phyloP scores from a whole-genome alignment of 257 asterid genomes.

The Petrea volubilis region DNA sequence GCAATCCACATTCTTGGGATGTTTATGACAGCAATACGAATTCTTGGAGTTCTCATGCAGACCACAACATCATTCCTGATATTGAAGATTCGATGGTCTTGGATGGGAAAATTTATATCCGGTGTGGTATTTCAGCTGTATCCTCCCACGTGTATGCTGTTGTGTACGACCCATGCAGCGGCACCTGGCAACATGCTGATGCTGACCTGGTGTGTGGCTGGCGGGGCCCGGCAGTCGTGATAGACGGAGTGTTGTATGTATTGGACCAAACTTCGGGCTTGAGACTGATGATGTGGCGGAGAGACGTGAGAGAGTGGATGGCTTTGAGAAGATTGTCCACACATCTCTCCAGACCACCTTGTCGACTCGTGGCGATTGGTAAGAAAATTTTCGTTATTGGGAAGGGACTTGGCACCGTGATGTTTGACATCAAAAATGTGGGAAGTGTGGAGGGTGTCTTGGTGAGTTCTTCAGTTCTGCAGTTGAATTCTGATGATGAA shows the following conservation, averaged over 20 bases:
- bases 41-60: constrained; percentile 53
- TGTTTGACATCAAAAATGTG: constrained; percentile 53
- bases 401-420: constrained; percentile 61
- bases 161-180: constrained; percentile 55
- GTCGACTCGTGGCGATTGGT: constrained; percentile 58
- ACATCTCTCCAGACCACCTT: constrained; percentile 49
- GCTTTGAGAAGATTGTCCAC: constrained; percentile 54
- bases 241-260: constrained; percentile 52
- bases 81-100: constrained; percentile 61
- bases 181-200: constrained; percentile 56
- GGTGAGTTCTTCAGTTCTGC: constrained; percentile 47
- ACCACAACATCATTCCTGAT: constrained; percentile 47
- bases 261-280: constrained; percentile 68
- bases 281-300: constrained; percentile 71
- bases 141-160: constrained; percentile 43
- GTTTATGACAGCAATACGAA: constrained; percentile 46
- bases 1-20: constrained; percentile 65
- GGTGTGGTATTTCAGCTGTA: constrained; percentile 38
- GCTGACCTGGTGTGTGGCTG: constrained; percentile 59
- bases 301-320: constrained; percentile 52
- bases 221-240: constrained; percentile 72
- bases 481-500: constrained; percentile 43
- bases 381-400: constrained; percentile 68
- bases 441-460: constrained; percentile 42
- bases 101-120: constrained; percentile 65